Conservation (phyloP, 192 early-diverging fungal genomes). For the Umbelopsis vinacea region DNA sequence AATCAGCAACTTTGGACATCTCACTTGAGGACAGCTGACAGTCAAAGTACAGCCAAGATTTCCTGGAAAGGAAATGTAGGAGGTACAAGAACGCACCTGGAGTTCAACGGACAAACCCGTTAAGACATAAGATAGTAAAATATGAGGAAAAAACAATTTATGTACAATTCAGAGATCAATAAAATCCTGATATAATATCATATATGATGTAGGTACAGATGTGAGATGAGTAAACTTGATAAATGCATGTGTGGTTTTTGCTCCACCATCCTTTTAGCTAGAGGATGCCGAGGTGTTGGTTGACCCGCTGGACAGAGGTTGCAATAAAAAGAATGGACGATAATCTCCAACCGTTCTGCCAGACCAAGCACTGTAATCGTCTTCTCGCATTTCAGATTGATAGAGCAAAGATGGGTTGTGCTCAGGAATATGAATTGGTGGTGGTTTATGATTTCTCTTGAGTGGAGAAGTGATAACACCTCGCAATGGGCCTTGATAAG, state of each 20-base stretch:
- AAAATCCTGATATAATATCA: too few relatives aligned
- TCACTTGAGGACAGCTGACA: constrained; percentile 1
- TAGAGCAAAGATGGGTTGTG: constrained; percentile 1
- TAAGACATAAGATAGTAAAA: too few relatives aligned
- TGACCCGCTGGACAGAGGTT: too few relatives aligned
- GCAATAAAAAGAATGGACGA: neutral
- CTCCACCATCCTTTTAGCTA: too few relatives aligned
- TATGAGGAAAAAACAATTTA: too few relatives aligned
- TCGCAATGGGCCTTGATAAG: constrained; percentile 11
- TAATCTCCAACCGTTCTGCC: neutral
- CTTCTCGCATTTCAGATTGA: neutral
- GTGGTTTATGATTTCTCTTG: constrained; percentile 23
- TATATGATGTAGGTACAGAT: too few relatives aligned
- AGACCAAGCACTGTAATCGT: neutral
- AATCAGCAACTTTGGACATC: neutral
- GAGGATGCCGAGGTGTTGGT: too few relatives aligned
- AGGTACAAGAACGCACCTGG: neutral
- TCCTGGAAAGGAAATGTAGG: neutral
- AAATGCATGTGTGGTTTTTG: too few relatives aligned
- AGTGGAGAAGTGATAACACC: constrained; percentile 20
- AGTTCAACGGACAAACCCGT: too few relatives aligned
- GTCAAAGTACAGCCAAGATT: neutral
- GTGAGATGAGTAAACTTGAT: too few relatives aligned
- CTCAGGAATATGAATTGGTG: constrained; percentile 26
- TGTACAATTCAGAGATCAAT: too few relatives aligned